phyloP scores from a whole-genome alignment of 192 early-diverging fungal genomes.

The Kickxella alabastrina region DNA sequence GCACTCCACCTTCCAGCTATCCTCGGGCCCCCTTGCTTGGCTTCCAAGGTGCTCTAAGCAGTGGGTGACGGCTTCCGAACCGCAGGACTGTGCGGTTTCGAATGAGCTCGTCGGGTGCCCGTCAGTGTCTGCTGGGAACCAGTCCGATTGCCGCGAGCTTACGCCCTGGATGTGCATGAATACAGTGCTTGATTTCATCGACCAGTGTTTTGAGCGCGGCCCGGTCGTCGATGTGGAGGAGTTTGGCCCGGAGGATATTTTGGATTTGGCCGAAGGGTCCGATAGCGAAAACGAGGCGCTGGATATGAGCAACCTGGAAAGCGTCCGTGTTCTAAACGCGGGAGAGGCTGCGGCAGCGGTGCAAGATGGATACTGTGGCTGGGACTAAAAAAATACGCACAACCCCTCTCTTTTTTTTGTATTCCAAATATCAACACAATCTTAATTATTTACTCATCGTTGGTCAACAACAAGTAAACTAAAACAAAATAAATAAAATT shows the following conservation, averaged over 20 bases:
- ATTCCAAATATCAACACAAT: background rate
- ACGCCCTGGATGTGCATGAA: conserved; percentile 26
- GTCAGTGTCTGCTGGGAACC: conserved; percentile 19
- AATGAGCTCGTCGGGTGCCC: conserved; percentile 14
- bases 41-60: conserved; percentile 13
- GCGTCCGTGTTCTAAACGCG: background rate
- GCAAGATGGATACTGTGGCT: conserved; percentile 1
- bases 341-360: background rate
- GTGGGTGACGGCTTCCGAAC: conserved; percentile 18
- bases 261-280: too few species aligned
- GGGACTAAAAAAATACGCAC: background rate
- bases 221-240: conserved; percentile 3
- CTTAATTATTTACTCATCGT: background rate
- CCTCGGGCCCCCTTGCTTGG: conserved; percentile 12
- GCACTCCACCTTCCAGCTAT: conserved; percentile 25
- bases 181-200: conserved; percentile 27
- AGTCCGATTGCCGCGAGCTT: conserved; percentile 22
- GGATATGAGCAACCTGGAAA: background rate
- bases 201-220: conserved; percentile 16
- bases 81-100: background rate
- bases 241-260: background rate
- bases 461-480: background rate
- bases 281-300: background rate
- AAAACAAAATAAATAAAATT: background rate
- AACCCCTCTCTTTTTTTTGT: background rate